A percentile compares a stretch with the other conserved stretches of the same genome.
Evolutionary conservation across 2,329 filamentous ascomycete species (phyloP).

Genomic region (Aspergillus sp.): DNA sequence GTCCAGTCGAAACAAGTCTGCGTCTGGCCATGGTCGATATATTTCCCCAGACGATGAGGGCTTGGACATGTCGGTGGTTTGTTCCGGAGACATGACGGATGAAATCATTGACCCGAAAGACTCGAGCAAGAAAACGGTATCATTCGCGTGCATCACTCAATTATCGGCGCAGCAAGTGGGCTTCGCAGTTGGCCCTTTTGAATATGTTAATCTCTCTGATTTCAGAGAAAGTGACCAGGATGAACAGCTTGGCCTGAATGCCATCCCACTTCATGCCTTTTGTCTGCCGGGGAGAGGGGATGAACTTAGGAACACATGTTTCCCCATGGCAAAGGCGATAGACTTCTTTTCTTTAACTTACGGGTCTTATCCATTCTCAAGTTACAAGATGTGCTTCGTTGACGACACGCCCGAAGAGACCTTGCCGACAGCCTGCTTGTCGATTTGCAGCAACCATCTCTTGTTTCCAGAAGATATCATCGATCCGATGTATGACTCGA

Average conservation of each 20-base stretch:
- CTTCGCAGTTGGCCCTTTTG: conserved; percentile 92
- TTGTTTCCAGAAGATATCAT: conserved; percentile 83
- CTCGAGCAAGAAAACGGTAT: conserved; percentile 80
- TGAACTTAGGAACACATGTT: conserved; percentile 83
- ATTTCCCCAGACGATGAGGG: conserved; percentile 77
- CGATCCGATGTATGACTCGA: conserved; percentile 79
- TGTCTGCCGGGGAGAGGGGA: conserved; percentile 80
- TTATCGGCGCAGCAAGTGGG: conserved; percentile 86
- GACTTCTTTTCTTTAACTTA: conserved; percentile 88
- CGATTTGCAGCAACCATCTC: conserved; percentile 81
- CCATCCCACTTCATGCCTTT: conserved; percentile 85
- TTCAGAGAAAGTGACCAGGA: conserved; percentile 90
- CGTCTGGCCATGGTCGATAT: conserved; percentile 33
- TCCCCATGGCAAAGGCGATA: conserved; percentile 79
- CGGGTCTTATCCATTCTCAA: conserved; percentile 85
- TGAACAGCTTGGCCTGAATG: conserved; percentile 83
- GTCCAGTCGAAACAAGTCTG: conserved; percentile 24
- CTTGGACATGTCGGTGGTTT: conserved; percentile 84
- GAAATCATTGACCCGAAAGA: conserved; percentile 77
- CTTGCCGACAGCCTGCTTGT: conserved; percentile 75
- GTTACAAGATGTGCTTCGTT: conserved; percentile 91
- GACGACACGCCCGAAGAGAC: conserved; percentile 81
- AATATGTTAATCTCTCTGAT: conserved; percentile 84
- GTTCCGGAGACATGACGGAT: conserved; percentile 84
- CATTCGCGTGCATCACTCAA: conserved; percentile 73